Evolutionary conservation across 257 asterid genomes (phyloP).

Genomic region (Craterostigma plantagineum): DNA sequence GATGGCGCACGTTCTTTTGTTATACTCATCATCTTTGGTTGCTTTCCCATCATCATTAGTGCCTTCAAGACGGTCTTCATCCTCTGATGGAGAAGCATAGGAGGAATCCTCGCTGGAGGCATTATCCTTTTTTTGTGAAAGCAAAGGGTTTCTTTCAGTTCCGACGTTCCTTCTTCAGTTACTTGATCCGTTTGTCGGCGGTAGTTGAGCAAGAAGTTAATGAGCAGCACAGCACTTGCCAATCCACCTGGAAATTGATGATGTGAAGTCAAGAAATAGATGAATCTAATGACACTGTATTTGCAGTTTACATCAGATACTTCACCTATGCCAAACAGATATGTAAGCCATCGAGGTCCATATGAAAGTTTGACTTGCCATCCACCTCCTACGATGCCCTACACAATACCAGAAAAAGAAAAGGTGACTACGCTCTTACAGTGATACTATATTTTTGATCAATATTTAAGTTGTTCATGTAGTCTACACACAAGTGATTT

Average conservation of each 20-base stretch:
- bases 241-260: conserved; percentile 34
- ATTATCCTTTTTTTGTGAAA: conserved; percentile 37
- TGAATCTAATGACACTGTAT: background rate
- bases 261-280: conserved; percentile 6
- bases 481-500: background rate
- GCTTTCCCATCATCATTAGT: conserved; percentile 18
- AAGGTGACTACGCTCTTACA: background rate
- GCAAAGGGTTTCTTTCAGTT: conserved; percentile 40
- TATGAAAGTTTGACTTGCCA: conserved; percentile 42
- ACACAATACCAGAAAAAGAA: too few relatives aligned
- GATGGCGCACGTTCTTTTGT: conserved; percentile 43
- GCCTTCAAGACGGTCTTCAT: conserved; percentile 21
- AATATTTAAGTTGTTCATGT: too few relatives aligned
- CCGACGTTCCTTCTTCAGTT: conserved; percentile 12
- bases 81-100: conserved; percentile 37
- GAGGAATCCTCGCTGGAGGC: conserved; percentile 32
- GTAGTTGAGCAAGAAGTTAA: conserved; percentile 17
- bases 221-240: conserved; percentile 22
- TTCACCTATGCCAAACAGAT: conserved; percentile 43
- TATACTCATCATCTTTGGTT: conserved; percentile 20
- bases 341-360: conserved; percentile 61
- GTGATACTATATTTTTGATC: background rate
- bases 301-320: conserved; percentile 3
- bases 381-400: conserved; percentile 29
- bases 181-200: conserved; percentile 13